Conservation (phyloP, 192 early-diverging fungal genomes). For the Coemansia sp. region DNA sequence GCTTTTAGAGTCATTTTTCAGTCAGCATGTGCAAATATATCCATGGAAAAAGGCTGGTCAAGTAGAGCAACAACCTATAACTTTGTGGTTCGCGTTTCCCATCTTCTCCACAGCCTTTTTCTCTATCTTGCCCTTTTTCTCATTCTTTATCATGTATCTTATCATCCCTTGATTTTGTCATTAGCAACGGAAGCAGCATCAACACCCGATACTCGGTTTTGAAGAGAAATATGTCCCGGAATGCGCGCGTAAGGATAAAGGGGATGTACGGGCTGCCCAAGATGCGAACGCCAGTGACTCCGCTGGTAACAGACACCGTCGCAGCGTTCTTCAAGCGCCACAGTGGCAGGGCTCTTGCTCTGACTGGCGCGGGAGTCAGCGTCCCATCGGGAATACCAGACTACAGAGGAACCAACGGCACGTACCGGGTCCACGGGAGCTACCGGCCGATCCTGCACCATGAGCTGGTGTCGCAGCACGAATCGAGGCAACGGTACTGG, state of each 20-base stretch:
- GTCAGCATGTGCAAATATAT: neutral
- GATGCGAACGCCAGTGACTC: constrained; percentile 28
- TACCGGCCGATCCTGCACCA: constrained; percentile 87
- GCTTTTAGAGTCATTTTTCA: neutral
- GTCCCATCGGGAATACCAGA: constrained; percentile 78
- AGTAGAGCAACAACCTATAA: neutral
- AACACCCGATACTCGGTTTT: neutral
- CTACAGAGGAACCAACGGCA: constrained; percentile 78
- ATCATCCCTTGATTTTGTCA: neutral
- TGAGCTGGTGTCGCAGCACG: constrained; percentile 61
- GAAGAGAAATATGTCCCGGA: constrained; percentile 12
- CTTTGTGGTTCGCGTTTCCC: neutral
- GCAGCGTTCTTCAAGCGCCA: constrained; percentile 33
- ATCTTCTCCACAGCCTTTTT: neutral
- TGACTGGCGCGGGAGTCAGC: constrained; percentile 58
- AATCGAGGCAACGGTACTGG: constrained; percentile 85
- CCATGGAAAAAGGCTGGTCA: neutral
- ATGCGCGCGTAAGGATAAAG: constrained; percentile 39
- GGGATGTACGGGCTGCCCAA: constrained; percentile 43
- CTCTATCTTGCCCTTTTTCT: constrained; percentile 2
- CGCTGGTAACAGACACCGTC: constrained; percentile 15
- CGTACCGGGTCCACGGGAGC: constrained; percentile 68
- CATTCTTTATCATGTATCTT: neutral
- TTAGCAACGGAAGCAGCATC: neutral
- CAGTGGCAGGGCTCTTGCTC: constrained; percentile 31